These are phyloP conservation scores for Sequoia sempervirens DNA, from an alignment of 75 land plant genomes.

Conservation along the genomic window DNA sequence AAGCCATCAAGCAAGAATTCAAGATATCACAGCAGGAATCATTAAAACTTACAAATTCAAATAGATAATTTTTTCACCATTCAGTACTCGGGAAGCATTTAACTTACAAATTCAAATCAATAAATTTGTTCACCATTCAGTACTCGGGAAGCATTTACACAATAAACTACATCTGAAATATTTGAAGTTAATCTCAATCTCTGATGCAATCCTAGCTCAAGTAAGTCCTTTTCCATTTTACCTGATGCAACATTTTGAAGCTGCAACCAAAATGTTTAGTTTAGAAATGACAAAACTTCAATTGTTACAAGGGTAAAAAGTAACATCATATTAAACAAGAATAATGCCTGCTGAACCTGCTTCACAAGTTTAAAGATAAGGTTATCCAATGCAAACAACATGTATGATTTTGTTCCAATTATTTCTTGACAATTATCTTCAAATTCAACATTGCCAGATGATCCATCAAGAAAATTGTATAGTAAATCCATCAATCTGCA, in stretches of 20 bases:
- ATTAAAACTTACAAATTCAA: slow-evolving; percentile 33
- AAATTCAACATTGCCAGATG: slow-evolving; percentile 80
- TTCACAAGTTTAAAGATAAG: slow-evolving; percentile 82
- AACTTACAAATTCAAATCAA: slow-evolving; percentile 49
- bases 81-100: slow-evolving; percentile 26
- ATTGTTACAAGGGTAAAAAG: background rate
- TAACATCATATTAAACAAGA: slow-evolving; percentile 2
- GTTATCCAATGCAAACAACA: slow-evolving; percentile 85
- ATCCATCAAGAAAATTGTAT: slow-evolving; percentile 76
- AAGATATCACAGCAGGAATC: background rate
- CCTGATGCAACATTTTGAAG: slow-evolving; percentile 68
- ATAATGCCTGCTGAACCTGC: slow-evolving; percentile 35
- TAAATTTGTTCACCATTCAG: slow-evolving; percentile 77
- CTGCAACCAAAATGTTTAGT: slow-evolving; percentile 16
- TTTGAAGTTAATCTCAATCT: slow-evolving; percentile 43
- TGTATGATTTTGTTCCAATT: slow-evolving; percentile 89
- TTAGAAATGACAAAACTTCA: background rate
- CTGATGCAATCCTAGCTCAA: slow-evolving; percentile 71
- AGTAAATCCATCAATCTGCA: slow-evolving; percentile 65
- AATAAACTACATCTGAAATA: slow-evolving; percentile 69
- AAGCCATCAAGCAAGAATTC: background rate
- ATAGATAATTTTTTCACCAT: slow-evolving; percentile 73
- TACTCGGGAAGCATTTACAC: slow-evolving; percentile 76
- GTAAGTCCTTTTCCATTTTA: slow-evolving; percentile 71
- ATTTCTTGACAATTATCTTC: slow-evolving; percentile 89